These are phyloP conservation scores for Rauvolfia tetraphylla DNA, from an alignment of 257 asterid genomes.

Conservation along the genomic window DNA sequence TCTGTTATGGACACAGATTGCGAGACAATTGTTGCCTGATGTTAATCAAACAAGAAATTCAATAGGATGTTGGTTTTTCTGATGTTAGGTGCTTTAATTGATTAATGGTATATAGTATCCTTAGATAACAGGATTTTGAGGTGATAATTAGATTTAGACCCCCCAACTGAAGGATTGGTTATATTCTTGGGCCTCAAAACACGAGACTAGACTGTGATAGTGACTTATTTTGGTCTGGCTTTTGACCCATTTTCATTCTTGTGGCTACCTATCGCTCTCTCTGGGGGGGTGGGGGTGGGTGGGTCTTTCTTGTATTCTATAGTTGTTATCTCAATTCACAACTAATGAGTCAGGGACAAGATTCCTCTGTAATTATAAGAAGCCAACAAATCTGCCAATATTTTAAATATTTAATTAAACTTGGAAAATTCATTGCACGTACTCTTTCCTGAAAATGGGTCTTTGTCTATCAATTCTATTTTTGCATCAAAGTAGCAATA, in stretches of 20 bases:
- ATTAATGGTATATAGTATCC: neutral
- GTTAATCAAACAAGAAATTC: constrained; percentile 5
- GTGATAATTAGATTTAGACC: constrained; percentile 10
- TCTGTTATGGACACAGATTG: neutral
- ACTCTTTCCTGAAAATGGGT: neutral
- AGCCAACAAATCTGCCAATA: neutral
- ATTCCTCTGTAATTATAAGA: neutral
- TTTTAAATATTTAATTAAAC: neutral
- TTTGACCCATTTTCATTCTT: neutral
- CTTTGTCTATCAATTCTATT: neutral
- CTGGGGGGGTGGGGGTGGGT: neutral
- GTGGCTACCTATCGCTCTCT: neutral
- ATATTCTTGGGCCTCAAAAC: neutral
- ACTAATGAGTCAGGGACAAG: neutral
- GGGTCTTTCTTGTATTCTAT: constrained; percentile 2
- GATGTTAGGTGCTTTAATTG: neutral
- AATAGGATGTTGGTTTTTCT: neutral
- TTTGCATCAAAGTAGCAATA: neutral
- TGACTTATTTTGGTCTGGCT: neutral
- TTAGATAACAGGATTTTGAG: neutral
- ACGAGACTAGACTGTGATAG: neutral
- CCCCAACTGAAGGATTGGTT: neutral
- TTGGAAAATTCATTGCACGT: neutral
- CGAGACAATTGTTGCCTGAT: constrained; percentile 8
- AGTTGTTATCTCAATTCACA: neutral